Percentiles rank a stretch among this genome's conserved stretches.
These are phyloP conservation scores for Pseudocercospora eumusae DNA, from an alignment of 2,329 filamentous ascomycete genomes.

Conservation along the genomic window DNA sequence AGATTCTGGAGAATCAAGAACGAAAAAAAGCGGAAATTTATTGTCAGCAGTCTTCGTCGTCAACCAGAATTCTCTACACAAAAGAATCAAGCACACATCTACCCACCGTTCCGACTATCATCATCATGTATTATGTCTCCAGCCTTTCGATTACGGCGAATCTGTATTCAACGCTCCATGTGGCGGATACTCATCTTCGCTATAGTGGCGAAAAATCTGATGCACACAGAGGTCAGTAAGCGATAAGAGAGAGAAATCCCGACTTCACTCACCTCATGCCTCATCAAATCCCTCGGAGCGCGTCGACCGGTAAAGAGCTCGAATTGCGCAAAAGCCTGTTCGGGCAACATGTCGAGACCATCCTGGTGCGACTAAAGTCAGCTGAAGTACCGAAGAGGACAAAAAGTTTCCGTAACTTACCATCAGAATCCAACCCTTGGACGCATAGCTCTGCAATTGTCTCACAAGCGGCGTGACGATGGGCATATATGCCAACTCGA, in stretches of 20 bases:
- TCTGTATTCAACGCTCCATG: conserved; percentile 30
- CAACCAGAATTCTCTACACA: too few relatives aligned
- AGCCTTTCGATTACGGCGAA: conserved; percentile 20
- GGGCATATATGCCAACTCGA: conserved; percentile 72
- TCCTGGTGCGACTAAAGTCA: too few relatives aligned
- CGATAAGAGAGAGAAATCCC: too few relatives aligned
- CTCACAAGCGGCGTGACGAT: conserved; percentile 69
- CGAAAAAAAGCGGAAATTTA: background rate
- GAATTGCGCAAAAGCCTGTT: conserved; percentile 80
- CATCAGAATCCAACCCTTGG: conserved; percentile 71
- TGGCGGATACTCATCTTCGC: conserved; percentile 29
- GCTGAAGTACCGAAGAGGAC: too few relatives aligned
- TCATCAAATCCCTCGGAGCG: conserved; percentile 71
- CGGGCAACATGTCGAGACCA: conserved; percentile 72
- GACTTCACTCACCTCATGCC: conserved; percentile 56
- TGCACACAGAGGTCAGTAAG: background rate
- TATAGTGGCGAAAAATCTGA: conserved; percentile 43
- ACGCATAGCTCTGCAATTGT: conserved; percentile 63
- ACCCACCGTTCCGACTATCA: background rate
- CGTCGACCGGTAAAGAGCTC: conserved; percentile 75
- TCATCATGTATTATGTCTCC: background rate
- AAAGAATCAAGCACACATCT: too few relatives aligned
- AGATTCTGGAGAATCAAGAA: background rate
- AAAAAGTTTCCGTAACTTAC: background rate
- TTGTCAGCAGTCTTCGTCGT: background rate